phyloP scores from a whole-genome alignment of 2,329 filamentous ascomycete species.

The Monilinia vaccinii-corymbosi region DNA sequence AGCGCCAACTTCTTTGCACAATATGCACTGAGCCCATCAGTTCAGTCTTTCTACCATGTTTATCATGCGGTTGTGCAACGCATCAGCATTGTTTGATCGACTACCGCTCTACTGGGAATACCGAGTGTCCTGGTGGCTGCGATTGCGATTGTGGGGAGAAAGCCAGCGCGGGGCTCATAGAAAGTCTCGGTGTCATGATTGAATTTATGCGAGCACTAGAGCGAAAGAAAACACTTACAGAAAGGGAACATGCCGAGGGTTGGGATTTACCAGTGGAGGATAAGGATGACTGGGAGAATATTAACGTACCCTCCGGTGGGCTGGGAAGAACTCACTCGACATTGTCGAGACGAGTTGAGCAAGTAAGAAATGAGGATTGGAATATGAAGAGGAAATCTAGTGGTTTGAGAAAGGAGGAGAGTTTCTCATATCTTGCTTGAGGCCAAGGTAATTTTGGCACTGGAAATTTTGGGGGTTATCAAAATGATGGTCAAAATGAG shows the following conservation, averaged over 20 bases:
- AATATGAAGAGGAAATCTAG: constrained; percentile 24
- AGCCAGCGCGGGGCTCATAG: constrained; percentile 47
- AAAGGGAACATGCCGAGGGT: constrained; percentile 16
- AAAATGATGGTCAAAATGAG: not conserved
- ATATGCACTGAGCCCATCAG: constrained; percentile 53
- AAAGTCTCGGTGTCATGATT: constrained; percentile 45
- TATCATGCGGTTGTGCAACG: constrained; percentile 53
- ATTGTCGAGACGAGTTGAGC: constrained; percentile 23
- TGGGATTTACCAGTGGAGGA: constrained; percentile 17
- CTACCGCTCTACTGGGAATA: constrained; percentile 33
- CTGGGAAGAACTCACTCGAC: constrained; percentile 23
- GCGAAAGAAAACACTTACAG: constrained; percentile 10
- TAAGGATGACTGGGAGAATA: constrained; percentile 23
- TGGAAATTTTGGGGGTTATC: not conserved
- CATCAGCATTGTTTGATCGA: constrained; percentile 43
- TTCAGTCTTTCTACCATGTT: constrained; percentile 50
- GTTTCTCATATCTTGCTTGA: constrained; percentile 7
- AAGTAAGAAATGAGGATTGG: constrained; percentile 26
- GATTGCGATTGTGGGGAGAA: constrained; percentile 54
- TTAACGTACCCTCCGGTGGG: constrained; percentile 16
- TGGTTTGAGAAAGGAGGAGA: constrained; percentile 26
- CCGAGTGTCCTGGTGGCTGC: constrained; percentile 52
- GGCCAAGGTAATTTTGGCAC: not conserved
- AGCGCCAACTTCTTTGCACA: constrained; percentile 51
- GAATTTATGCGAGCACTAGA: constrained; percentile 22